Base-by-base conservation (phyloP, 805 yeast genomes). In the Kodamaea laetipori region DNA sequence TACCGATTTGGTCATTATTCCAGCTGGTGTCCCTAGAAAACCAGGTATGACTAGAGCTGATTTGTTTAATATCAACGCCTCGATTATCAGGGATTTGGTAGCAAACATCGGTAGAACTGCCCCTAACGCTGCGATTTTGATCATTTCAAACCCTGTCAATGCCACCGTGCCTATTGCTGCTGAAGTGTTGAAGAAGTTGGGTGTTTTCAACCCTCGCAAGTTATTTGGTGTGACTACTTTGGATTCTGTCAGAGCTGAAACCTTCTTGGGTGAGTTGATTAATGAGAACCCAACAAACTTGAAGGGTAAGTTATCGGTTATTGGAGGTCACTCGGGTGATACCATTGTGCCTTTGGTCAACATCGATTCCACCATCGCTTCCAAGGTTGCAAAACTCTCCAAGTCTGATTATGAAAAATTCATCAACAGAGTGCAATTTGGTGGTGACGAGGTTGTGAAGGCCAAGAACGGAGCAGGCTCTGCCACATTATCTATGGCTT, bases 391-490 rank as follows among this genome's bases (percentile, higher is more conserved):
- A 16, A 32, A 39, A 15, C 42, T 59, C 26, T 31, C 56, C 6
- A 48, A 45, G 18, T 38, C 52, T 6, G 49, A 54, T 28, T 54
- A 57, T 40, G 54, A 47, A 10, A 44, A 56, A 27, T 69, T 71
- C 48, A 53, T 71, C 37, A 54, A 69, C 53, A 59, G 76, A 49
- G 76, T 71, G 32, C 76, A 71, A 52, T 71, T 62, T 49, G 96
- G 95, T 47, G 98, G 98, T 62, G 98, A 90, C 65, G 97, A 92
- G 69, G 96, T 90, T 36, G 98, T 90, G 49, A 76, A 86, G 70
- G 97, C 97, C 40, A 90, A 90, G 73, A 85, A 87, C 57, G 97
- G 97, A 49, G 83, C 83, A 37, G 97, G 97, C 19, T 88, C 96
- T 31, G 97, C 97, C 41, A 90, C 98, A 23, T 76, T 90, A 52